Conservation (phyloP, 495 filamentous ascomycete genomes). For the Lasiosphaeria ovina region DNA sequence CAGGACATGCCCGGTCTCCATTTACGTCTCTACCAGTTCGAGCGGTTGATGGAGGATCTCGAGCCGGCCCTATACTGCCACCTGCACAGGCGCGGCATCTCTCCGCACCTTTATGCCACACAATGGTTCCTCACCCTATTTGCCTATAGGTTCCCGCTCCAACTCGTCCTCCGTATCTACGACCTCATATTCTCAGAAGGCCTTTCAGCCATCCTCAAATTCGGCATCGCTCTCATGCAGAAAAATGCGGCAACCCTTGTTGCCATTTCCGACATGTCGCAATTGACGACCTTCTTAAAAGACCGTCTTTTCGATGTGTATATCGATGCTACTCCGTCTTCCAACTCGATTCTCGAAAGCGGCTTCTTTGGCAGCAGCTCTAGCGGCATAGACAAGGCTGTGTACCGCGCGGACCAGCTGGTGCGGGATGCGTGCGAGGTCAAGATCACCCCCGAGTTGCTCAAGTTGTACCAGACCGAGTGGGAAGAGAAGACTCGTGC, state of each 20-base stretch:
- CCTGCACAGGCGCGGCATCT: constrained; percentile 80
- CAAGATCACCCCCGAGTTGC: constrained; percentile 74
- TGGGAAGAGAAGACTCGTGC: constrained; percentile 84
- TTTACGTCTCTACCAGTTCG: constrained; percentile 89
- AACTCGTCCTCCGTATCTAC: constrained; percentile 94
- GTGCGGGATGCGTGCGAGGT: constrained; percentile 93
- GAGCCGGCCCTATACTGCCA: constrained; percentile 96
- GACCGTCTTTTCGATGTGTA: constrained; percentile 95
- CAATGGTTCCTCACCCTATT: constrained; percentile 99
- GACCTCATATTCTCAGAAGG: constrained; percentile 96
- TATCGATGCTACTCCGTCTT: constrained; percentile 86
- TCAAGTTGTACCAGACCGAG: constrained; percentile 76
- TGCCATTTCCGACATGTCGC: constrained; percentile 83
- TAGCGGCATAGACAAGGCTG: constrained; percentile 80
- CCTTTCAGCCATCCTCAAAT: constrained; percentile 86
- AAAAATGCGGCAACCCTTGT: constrained; percentile 82
- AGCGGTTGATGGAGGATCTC: constrained; percentile 88
- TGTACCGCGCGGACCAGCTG: constrained; percentile 90
- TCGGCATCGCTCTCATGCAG: constrained; percentile 92
- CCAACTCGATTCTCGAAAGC: constrained; percentile 85
- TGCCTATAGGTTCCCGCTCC: constrained; percentile 94
- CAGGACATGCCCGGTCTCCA: constrained; percentile 97
- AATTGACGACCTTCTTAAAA: constrained; percentile 84
- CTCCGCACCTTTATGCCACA: constrained; percentile 90
- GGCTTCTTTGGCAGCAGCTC: constrained; percentile 95